Evolutionary conservation across 2,329 filamentous ascomycete species (phyloP), one percentile per base, ranked within the genome.

Genomic region (Shiraia sp.): DNA sequence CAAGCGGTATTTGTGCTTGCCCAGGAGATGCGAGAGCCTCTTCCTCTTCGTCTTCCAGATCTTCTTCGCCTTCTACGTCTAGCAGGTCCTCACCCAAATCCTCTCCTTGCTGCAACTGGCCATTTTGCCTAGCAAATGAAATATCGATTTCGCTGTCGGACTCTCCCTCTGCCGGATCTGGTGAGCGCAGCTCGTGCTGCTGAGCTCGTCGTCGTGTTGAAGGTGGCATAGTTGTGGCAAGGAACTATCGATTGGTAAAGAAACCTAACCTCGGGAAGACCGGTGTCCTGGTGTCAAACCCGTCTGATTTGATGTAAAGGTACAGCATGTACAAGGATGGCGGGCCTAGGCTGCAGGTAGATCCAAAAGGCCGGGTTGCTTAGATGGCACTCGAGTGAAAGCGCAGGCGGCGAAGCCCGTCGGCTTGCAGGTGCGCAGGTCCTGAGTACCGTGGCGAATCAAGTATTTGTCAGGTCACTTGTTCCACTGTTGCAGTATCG

Each of bases 11-110:
- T 4, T 45, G 36, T 40, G 41, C 37, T 12, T 47, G 41, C 30
- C 49, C 38, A 26, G 58, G 51, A 10, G 55, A 58, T 23, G 36
- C 55, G 53, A 43, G 42, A 22, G 37, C 48, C 27, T 60, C 61
- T 10, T 58, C 59, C 26, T 60, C 59, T n/a, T 57, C 59, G 10
- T 82, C 2, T 78, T 84, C 38, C 76, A 16, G 24, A 33, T 86
- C 45, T 84, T 87, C 60, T 23, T 59, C 57, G 10, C 49, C 56
- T 8, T 55, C 56, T 19, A 61, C 51, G 19, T 40, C 52, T 12
- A 48, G 47, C 19, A 57, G 47, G 7, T 63, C 61, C 12, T 61
- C 60, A 23, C 51, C 62, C 15, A 57, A 47, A 4, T 47, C 41
- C 24, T 55, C 54, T 10, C 38, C 58, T 7, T 57, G 59, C 24